Evolutionary conservation across 805 yeast species (phyloP).

Genomic region (Teunomyces funiuensis): DNA sequence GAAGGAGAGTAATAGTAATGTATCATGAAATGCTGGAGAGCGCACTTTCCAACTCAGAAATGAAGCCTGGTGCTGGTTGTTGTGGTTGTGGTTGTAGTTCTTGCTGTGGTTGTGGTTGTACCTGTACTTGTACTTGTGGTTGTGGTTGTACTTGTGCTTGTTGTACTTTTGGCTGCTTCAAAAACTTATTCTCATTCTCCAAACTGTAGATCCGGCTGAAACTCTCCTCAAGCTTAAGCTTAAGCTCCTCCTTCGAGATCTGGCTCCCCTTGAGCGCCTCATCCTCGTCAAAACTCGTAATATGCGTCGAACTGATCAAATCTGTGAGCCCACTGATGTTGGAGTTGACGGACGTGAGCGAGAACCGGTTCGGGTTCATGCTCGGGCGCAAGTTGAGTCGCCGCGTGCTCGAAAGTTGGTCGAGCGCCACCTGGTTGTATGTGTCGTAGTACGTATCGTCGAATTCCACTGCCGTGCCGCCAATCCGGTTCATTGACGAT

Average conservation of each 20-base stretch:
- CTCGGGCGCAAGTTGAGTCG: constrained; percentile 10
- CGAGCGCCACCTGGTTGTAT: constrained; percentile 37
- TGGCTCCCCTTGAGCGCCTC: constrained; percentile 41
- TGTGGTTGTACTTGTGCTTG: background rate
- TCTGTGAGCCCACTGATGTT: constrained; percentile 48
- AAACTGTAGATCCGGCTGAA: constrained; percentile 35
- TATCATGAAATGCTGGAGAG: constrained; percentile 2
- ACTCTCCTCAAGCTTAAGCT: constrained; percentile 37
- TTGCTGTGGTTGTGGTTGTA: background rate
- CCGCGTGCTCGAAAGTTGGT: constrained; percentile 28
- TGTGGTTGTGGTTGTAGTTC: background rate
- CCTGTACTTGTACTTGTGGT: background rate
- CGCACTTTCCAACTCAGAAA: constrained; percentile 2
- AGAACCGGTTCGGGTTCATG: constrained; percentile 40
- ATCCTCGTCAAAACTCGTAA: constrained; percentile 34
- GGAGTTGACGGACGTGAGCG: constrained; percentile 50
- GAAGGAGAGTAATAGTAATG: background rate
- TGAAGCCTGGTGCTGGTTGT: background rate
- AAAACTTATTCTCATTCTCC: constrained; percentile 26
- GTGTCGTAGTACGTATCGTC: constrained; percentile 33
- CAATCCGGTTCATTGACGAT: background rate
- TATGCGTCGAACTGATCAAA: constrained; percentile 47
- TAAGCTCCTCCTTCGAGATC: constrained; percentile 35
- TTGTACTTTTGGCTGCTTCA: constrained; percentile 12
- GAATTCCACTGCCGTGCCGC: constrained; percentile 10